Base-by-base conservation (phyloP, 2,329 filamentous ascomycete species). In the Alternaria panax region DNA sequence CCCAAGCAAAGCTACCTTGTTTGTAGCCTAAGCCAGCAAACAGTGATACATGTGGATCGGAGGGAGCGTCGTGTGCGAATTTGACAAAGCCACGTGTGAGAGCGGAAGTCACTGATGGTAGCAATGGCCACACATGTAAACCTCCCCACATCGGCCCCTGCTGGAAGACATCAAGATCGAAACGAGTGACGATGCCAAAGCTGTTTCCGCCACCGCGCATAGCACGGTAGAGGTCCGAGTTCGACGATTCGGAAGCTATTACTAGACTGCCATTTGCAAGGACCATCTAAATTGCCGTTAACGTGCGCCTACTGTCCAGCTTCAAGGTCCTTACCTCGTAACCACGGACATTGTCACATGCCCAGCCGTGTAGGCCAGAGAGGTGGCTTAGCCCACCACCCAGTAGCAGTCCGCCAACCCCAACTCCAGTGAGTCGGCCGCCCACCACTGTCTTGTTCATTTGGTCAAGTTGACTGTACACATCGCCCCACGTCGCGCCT, bases 141-240 rank as follows among this genome's bases (percentile, higher is more conserved):
- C 51, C 51, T 38, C 28, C 41, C 66, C 64, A 70, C 50, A 68
- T 60, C 5, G 50, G 57, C 2, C 62, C 60, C 34, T 69, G 60
- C n/a, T 61, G 58, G 40, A 54, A 64, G 4, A 56, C 51, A 4
- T 54, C 25, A 3, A 68, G 45, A 14, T 63, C 60, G 59, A 67
- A 67, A 7, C 50, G 47, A 24, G 67, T 71, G 24, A 73, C 64
- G 18, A 73, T 54, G 24, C 70, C 80, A 43, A 71, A 70, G 38
- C 68, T 72, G 36, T 61, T 65, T 3, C 64, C 63, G 3, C 69
- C 71, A 20, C 77, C 76, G 14, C 74, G 72, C n/a, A 78, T 61
- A 1, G 75, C 75, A 38, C 60, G 67, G 65, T 75, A 79, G 7
- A 80, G 75, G 40, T 82, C 79, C 2, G 57, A 46, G 54, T 80